These are phyloP conservation scores for Nyssa sinensis DNA, from an alignment of 148 eudicot species.

Conservation along the genomic window DNA sequence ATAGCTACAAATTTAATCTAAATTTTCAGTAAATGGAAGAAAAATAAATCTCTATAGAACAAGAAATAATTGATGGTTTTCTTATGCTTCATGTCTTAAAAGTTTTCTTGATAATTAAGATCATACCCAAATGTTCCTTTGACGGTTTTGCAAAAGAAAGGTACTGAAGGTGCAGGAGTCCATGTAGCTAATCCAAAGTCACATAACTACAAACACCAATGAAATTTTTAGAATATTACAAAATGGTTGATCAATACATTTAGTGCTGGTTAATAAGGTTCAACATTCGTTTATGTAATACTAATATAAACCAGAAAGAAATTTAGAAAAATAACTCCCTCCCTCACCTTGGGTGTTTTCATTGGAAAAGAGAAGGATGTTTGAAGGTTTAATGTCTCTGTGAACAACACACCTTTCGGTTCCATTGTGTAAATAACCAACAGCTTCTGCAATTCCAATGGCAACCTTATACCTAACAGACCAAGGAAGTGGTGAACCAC, in stretches of 20 bases:
- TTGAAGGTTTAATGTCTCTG: conserved; percentile 96
- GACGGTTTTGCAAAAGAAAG: too few relatives aligned
- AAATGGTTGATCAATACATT: too few relatives aligned
- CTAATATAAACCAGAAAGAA: not conserved
- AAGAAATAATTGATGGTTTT: not conserved
- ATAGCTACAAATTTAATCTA: conserved; percentile 46
- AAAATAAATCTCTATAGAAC: not conserved
- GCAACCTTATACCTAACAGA: conserved; percentile 87
- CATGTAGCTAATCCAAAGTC: too few relatives aligned
- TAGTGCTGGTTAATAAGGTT: too few relatives aligned
- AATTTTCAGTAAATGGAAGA: conserved; percentile 6
- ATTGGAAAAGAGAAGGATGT: too few relatives aligned
- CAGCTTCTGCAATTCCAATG: conserved; percentile 78
- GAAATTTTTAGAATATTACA: conserved; percentile 19
- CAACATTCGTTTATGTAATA: too few relatives aligned
- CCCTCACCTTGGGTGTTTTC: too few relatives aligned
- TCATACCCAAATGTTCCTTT: too few relatives aligned
- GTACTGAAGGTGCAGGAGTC: too few relatives aligned
- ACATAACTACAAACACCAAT: too few relatives aligned
- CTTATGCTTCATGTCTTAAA: not conserved
- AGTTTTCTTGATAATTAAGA: too few relatives aligned
- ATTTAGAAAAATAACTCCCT: not conserved
- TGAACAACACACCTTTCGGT: conserved; percentile 94
- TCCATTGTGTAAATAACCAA: conserved; percentile 86
- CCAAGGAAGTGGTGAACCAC: conserved; percentile 74